Evolutionary conservation across 106 monocot genomes (phyloP).

Genomic region (Iris macrosiphon): DNA sequence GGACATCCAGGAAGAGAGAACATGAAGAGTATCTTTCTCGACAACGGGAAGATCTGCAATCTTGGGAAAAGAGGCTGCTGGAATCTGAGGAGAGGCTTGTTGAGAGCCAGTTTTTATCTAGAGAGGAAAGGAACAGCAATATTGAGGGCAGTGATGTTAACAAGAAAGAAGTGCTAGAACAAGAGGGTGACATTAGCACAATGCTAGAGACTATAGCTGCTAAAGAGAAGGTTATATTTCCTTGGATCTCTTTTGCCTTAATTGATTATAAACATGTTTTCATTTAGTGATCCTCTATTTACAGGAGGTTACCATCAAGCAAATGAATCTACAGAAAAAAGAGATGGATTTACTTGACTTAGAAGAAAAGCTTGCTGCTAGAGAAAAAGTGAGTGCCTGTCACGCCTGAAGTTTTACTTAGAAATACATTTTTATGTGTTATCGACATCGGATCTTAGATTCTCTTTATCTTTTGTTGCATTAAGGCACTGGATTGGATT

Average conservation of each 20-base stretch:
- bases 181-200: conserved; percentile 19
- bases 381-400: conserved; percentile 11
- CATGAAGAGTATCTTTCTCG: conserved; percentile 40
- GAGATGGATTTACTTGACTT: conserved; percentile 18
- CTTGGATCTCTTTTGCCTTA: not conserved
- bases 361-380: conserved; percentile 14
- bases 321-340: conserved; percentile 16
- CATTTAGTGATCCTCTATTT: not conserved
- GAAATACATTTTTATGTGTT: not conserved
- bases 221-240: conserved; percentile 31
- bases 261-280: not conserved
- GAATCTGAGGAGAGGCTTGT: conserved; percentile 70
- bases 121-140: conserved; percentile 56
- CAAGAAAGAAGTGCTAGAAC: conserved; percentile 62
- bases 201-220: conserved; percentile 21
- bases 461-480: not conserved
- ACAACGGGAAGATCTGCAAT: conserved; percentile 54
- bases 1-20: conserved; percentile 37
- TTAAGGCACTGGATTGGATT: too few relatives aligned
- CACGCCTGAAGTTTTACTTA: too few relatives aligned
- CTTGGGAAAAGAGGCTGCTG: conserved; percentile 67
- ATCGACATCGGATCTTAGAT: not conserved
- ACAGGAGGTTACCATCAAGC: conserved; percentile 22
- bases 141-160: conserved; percentile 48
- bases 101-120: conserved; percentile 61